These are phyloP conservation scores for Stramenopiles sp. DNA, from an alignment of 352 stramenopile genomes.

Conservation along the genomic window DNA sequence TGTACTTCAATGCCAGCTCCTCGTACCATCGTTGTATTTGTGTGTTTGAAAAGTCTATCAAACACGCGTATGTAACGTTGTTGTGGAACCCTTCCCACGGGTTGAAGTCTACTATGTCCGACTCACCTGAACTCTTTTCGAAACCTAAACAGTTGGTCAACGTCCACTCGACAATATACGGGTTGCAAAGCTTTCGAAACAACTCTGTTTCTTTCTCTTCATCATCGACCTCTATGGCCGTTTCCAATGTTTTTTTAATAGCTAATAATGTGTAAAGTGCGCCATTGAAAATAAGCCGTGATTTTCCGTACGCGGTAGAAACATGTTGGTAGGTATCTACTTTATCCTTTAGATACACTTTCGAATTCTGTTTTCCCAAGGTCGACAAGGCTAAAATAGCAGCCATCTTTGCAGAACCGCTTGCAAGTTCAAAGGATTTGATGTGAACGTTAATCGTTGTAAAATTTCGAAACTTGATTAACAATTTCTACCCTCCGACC, in stretches of 20 bases:
- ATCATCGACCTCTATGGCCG: background rate
- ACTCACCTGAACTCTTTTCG: too few relatives aligned
- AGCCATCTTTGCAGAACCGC: too few relatives aligned
- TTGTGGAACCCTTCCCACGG: background rate
- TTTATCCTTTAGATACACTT: too few relatives aligned
- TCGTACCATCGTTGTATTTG: background rate
- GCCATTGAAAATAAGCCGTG: background rate
- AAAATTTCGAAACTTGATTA: too few relatives aligned
- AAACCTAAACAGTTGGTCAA: background rate
- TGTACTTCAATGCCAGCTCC: background rate
- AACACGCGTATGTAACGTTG: background rate
- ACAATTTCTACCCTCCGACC: too few relatives aligned
- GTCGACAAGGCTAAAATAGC: too few relatives aligned
- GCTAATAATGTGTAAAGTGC: background rate
- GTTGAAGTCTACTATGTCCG: background rate
- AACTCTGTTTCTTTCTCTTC: background rate
- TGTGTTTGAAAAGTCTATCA: background rate
- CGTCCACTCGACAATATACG: background rate
- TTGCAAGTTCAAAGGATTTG: too few relatives aligned
- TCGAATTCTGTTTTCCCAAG: too few relatives aligned
- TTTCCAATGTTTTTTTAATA: background rate
- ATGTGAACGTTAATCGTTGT: too few relatives aligned
- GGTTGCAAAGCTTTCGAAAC: background rate
- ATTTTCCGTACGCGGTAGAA: too few relatives aligned
- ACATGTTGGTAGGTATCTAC: too few relatives aligned